phyloP scores from a whole-genome alignment of 768 basidiomycete species.

The Gymnopilus junonius region DNA sequence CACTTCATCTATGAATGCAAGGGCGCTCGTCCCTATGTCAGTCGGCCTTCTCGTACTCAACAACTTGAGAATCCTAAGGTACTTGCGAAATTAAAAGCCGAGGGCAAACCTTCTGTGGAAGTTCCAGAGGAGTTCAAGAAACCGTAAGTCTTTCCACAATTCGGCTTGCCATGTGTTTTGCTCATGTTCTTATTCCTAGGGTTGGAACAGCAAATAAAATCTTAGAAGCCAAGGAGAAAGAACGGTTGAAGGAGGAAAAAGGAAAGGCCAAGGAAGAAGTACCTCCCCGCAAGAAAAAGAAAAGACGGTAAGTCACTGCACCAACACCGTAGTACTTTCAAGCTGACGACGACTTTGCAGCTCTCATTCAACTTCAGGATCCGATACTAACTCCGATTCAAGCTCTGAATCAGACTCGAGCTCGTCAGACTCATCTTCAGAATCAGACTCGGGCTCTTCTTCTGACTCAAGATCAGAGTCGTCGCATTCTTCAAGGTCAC shows the following conservation, averaged over 20 bases:
- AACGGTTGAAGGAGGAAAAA: slow-evolving; percentile 52
- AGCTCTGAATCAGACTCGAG: slow-evolving; percentile 42
- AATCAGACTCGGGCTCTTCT: slow-evolving; percentile 44
- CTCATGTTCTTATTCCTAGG: slow-evolving; percentile 37
- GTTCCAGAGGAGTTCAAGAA: slow-evolving; percentile 91
- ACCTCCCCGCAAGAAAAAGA: slow-evolving; percentile 44
- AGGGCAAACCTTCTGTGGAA: slow-evolving; percentile 79
- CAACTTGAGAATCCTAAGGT: slow-evolving; percentile 79
- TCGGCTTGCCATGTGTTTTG: neutral
- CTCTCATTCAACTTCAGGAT: slow-evolving; percentile 22
- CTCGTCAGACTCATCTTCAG: slow-evolving; percentile 38
- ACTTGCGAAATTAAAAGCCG: slow-evolving; percentile 67
- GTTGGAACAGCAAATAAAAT: slow-evolving; percentile 86
- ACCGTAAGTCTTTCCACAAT: slow-evolving; percentile 52
- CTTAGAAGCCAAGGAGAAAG: slow-evolving; percentile 81
- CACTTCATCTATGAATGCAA: slow-evolving; percentile 96
- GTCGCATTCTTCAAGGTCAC: slow-evolving; percentile 46
- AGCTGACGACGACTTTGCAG: slow-evolving; percentile 12
- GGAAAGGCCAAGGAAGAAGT: slow-evolving; percentile 37
- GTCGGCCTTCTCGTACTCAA: slow-evolving; percentile 88
- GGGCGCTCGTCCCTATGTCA: slow-evolving; percentile 75
- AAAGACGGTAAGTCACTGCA: slow-evolving; percentile 33
- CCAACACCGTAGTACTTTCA: neutral
- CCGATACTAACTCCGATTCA: slow-evolving; percentile 25
- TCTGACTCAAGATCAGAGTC: slow-evolving; percentile 41